A percentile compares a stretch with the other conserved stretches of the same genome.
These are phyloP conservation scores for Cyberlindnera mrakii DNA, from an alignment of 805 yeast species.

Conservation along the genomic window DNA sequence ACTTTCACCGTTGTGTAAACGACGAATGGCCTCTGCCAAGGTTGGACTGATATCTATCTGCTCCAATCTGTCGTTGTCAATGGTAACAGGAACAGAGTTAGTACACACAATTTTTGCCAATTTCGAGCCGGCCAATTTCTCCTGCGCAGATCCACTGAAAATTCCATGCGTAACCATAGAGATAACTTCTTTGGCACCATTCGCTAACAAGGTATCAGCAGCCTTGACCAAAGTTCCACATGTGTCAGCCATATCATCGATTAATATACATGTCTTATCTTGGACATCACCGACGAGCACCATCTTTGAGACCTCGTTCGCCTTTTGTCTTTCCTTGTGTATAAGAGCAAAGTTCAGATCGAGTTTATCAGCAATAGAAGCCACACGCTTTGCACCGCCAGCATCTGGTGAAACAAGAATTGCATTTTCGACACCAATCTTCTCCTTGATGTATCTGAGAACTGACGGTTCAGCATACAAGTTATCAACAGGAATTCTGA, in stretches of 20 bases:
- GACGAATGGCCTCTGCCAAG: constrained; percentile 88
- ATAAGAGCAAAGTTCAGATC: constrained; percentile 92
- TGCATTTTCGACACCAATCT: constrained; percentile 48
- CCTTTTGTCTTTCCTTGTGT: constrained; percentile 92
- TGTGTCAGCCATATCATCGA: constrained; percentile 98
- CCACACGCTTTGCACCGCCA: constrained; percentile 98
- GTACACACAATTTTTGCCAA: constrained; percentile 80
- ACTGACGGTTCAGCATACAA: constrained; percentile 93
- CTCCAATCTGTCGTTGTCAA: constrained; percentile 55
- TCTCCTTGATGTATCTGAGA: constrained; percentile 69
- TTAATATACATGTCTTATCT: constrained; percentile 73
- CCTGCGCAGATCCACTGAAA: constrained; percentile 77
- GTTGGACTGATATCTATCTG: constrained; percentile 81
- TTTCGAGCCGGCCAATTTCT: constrained; percentile 60
- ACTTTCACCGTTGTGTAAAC: constrained; percentile 95
- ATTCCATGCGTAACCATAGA: constrained; percentile 97
- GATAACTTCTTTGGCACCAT: constrained; percentile 79
- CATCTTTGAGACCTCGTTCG: constrained; percentile 93
- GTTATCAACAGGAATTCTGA: constrained; percentile 92
- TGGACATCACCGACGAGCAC: constrained; percentile 93
- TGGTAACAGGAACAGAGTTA: constrained; percentile 83
- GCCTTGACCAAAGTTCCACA: constrained; percentile 97
- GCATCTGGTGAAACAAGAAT: constrained; percentile 96
- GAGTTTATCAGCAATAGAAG: constrained; percentile 84
- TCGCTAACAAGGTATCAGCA: constrained; percentile 73